Base-by-base conservation (phyloP, 2,329 filamentous ascomycete species). In the Dothiorella sarmentorum region DNA sequence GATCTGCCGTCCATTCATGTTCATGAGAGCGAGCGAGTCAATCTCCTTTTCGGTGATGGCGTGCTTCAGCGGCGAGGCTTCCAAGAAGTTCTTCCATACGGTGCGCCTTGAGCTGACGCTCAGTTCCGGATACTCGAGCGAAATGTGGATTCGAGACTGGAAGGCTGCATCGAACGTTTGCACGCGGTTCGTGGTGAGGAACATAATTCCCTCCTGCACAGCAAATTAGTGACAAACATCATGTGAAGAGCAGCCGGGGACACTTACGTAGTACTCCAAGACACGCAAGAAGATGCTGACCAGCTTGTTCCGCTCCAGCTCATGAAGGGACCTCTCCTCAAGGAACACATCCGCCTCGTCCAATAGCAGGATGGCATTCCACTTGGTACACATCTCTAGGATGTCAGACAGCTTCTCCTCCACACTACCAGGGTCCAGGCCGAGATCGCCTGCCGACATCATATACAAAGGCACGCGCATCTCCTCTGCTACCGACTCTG, bases 311-410 rank as follows among this genome's bases (percentile, higher is more conserved):
- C 66, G 57, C 31, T 61, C 45, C 3, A 67, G 58, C 40, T 57
- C 67, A 11, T 43, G 44, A 7, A 61, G 53, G 0, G 31, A 59
- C 4, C 64, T 45, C 42, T 63, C 66, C 45, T 68, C 65, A 44
- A 68, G 64, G 24, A 69, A 68, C 3, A 68, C 63, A 26, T 80
- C 76, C 40, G 78, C 80, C 59, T 80, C 79, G 65, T 82, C 80
- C 3, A 82, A 73, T 2, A 83, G 74, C 0, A 82, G 68, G 4
- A 83, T 73, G 11, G 78, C 77, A 13, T 78, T 76, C 80, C 80
- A 82, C 57, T 74, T 76, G 0, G 75, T 74, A 49, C 75, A 72
- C 72, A 82, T 78, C 38, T 77, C 74, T 7, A 81, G 68, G 27
- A 82, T 75, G 20, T 74, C 69, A 37, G 74, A 72, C 3, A 83